Evolutionary conservation across 2,329 filamentous ascomycete species (phyloP).

Genomic region (Davidsoniella eucalypti): DNA sequence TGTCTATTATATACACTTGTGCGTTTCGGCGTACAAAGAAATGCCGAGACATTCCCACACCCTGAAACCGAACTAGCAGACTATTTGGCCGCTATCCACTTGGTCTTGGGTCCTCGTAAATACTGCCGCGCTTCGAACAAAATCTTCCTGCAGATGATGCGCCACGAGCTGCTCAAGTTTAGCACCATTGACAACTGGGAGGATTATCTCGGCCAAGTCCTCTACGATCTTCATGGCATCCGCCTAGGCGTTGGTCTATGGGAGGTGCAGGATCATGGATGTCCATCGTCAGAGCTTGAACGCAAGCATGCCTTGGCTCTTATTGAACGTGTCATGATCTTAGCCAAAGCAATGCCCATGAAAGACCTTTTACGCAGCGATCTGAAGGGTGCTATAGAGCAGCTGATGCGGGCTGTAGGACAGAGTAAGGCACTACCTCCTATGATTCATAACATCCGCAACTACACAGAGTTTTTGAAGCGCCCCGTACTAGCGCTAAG

Average conservation of each 20-base stretch:
- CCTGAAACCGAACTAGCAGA: conserved; percentile 60
- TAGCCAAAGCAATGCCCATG: conserved; percentile 70
- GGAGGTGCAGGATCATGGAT: conserved; percentile 63
- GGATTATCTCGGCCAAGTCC: conserved; percentile 68
- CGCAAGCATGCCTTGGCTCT: conserved; percentile 64
- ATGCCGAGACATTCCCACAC: conserved; percentile 46
- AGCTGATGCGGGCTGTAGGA: conserved; percentile 77
- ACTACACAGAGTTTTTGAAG: conserved; percentile 67
- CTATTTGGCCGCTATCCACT: conserved; percentile 66
- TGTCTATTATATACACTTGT: conserved; percentile 70
- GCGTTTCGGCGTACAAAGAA: conserved; percentile 47
- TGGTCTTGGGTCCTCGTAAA: conserved; percentile 66
- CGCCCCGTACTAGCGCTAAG: conserved; percentile 68
- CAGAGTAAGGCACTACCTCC: conserved; percentile 61
- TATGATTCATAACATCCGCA: conserved; percentile 72
- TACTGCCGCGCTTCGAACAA: conserved; percentile 77
- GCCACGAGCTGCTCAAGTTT: conserved; percentile 64
- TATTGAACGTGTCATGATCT: conserved; percentile 65
- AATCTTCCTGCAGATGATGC: conserved; percentile 76
- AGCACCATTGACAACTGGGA: conserved; percentile 68
- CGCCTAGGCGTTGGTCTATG: conserved; percentile 54
- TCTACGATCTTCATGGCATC: conserved; percentile 68
- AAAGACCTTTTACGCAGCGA: conserved; percentile 88
- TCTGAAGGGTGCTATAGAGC: conserved; percentile 76
- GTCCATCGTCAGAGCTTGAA: conserved; percentile 60